Conservation (phyloP, 2,329 filamentous ascomycete species). For the Clonostachys rosea region DNA sequence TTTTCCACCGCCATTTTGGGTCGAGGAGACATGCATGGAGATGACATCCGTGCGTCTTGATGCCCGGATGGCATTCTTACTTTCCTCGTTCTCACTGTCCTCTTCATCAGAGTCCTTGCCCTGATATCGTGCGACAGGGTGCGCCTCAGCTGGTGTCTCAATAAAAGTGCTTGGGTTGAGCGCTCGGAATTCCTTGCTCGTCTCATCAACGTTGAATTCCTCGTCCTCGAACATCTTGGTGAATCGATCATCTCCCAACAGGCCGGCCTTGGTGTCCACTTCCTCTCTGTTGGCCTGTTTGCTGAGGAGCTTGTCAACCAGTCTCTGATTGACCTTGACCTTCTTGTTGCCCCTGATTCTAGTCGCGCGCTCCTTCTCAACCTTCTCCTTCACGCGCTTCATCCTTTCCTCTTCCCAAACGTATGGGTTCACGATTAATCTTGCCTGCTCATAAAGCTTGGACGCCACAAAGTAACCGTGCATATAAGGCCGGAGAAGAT, state of each 20-base stretch:
- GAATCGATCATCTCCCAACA: constrained; percentile 86
- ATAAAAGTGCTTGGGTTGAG: constrained; percentile 82
- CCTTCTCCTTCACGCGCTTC: constrained; percentile 89
- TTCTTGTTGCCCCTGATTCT: constrained; percentile 94
- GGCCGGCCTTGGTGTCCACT: constrained; percentile 54
- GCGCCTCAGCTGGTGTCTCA: constrained; percentile 19
- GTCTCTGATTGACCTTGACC: constrained; percentile 89
- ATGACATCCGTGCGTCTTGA: constrained; percentile 27
- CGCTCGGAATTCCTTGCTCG: constrained; percentile 76
- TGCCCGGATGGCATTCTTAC: constrained; percentile 12
- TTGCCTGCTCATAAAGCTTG: constrained; percentile 90
- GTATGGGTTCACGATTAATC: constrained; percentile 89
- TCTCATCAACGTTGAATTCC: constrained; percentile 90
- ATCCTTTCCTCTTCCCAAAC: constrained; percentile 88
- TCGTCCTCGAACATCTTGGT: constrained; percentile 85
- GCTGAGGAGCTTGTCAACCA: constrained; percentile 70
- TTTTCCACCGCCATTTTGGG: constrained; percentile 55
- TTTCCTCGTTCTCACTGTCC: constrained; percentile 33
- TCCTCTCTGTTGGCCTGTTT: constrained; percentile 56
- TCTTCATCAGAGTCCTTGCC: constrained; percentile 37
- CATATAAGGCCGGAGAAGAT: constrained; percentile 92
- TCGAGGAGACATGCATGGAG: constrained; percentile 65
- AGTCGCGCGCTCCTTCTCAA: constrained; percentile 94
- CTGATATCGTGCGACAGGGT: constrained; percentile 26
- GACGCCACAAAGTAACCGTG: constrained; percentile 98